Conservation (phyloP, 257 asterid species). For the Plantago major region DNA sequence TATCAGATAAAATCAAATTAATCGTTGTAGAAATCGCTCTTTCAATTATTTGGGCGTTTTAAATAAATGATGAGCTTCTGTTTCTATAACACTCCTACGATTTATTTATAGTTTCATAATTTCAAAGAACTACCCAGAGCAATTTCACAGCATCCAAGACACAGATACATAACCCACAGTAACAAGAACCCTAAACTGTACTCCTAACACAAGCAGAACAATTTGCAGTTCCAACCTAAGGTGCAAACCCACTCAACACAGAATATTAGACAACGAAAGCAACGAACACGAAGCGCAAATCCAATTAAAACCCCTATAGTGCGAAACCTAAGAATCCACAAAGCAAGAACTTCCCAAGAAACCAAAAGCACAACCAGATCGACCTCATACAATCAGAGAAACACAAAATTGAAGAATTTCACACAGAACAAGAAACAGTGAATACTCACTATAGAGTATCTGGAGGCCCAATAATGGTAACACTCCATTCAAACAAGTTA, state of each 20-base stretch:
- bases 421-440: neutral
- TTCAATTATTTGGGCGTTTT: no score
- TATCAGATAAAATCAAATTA: no score
- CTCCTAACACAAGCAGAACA: no score
- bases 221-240: no score
- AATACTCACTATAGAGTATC: constrained; percentile 84
- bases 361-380: neutral
- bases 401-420: neutral
- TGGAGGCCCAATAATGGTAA: constrained; percentile 94
- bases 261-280: neutral
- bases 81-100: no score
- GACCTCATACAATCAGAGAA: neutral
- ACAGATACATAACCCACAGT: no score
- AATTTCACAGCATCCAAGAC: no score
- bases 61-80: no score
- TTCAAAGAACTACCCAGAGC: no score
- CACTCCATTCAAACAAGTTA: constrained; percentile 96
- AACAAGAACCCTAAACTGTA: no score
- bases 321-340: neutral
- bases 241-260: neutral
- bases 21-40: no score
- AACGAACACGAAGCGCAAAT: neutral
- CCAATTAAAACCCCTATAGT: neutral
- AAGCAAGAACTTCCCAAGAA: neutral
- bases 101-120: no score